Base-by-base conservation (phyloP, 208 protist species). In the Acanthamoeba triangularis region DNA sequence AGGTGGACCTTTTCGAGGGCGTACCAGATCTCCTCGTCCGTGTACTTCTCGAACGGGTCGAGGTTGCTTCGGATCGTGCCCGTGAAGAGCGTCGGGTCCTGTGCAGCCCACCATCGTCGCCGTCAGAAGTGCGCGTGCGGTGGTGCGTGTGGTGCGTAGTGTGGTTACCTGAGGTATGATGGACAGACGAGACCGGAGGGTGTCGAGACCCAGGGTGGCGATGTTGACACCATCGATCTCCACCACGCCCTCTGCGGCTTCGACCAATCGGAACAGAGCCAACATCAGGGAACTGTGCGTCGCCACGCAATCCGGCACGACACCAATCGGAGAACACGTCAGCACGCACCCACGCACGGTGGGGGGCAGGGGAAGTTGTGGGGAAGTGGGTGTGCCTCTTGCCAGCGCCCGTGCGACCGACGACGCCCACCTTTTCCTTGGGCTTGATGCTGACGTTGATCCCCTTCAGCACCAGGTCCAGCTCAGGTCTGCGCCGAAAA, bases 81-180 rank as follows among this genome's bases (percentile, higher is more conserved):
- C 14, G 96, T 91, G 69, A 98, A 98, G 23, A 98, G 95, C 10
- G 98, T 76, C 47, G 97, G 97, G 28, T 98, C 96, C 94, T 98
- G 95, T n/a, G n/a, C n/a, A n/a, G n/a, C 44, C 1, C 52, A 47
- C 41, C 41, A 47, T 67, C 69, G 67, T 0, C 94, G 93, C 87
- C 11, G 61, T 47, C 33, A 91, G n/a, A 10, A 63, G 6, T 3
- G 18, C 8, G 37, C 13, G 78, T 25, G 35, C 1, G 13, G 44
- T 33, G 14, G 20, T 35, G 23, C 23, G 63, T 33, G 8, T 28
- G 23, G 91, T 49, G 41, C 94, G 49, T 41, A 74, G 41, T 28
- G 85, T 3, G 30, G 11, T 25, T 63, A 91, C 92, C 98, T 99
- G 99, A 30, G 99, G 99, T 93, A 99, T 99, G 65, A 99, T 99